A percentile compares a stretch with the other conserved stretches of the same genome.
phyloP scores from a whole-genome alignment of 176 grass and related monocot genomes.

The Juncus inflexus region DNA sequence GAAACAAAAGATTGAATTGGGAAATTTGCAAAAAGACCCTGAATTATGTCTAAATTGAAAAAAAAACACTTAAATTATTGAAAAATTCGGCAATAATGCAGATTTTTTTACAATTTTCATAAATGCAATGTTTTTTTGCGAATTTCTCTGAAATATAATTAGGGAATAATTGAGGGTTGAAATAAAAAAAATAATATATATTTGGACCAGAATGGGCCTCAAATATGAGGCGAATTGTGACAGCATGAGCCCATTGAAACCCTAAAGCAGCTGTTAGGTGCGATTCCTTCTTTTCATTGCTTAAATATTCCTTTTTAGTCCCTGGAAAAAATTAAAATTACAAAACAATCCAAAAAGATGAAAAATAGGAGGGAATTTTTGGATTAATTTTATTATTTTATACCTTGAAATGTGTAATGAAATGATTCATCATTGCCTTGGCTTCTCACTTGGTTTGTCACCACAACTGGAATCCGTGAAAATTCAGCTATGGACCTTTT shows the following conservation, averaged over 20 bases:
- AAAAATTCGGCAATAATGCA: too few species aligned
- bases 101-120: too few species aligned
- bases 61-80: too few species aligned
- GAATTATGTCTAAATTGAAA: too few species aligned
- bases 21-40: too few species aligned
- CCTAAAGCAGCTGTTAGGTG: slow-evolving; percentile 86
- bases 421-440: slow-evolving; percentile 66
- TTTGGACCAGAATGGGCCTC: slow-evolving; percentile 88
- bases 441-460: slow-evolving; percentile 95
- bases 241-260: slow-evolving; percentile 88
- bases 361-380: neutral
- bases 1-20: neutral
- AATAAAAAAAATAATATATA: too few species aligned
- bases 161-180: too few species aligned
- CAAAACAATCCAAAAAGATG: slow-evolving; percentile 5
- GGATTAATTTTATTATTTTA: slow-evolving; percentile 5
- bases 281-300: slow-evolving; percentile 55
- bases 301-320: slow-evolving; percentile 29
- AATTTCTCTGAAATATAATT: too few species aligned
- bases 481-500: slow-evolving; percentile 83
- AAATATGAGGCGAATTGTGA: slow-evolving; percentile 82
- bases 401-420: slow-evolving; percentile 85
- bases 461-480: slow-evolving; percentile 72
- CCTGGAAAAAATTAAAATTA: slow-evolving; percentile 43
- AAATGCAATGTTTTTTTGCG: too few species aligned